Evolutionary conservation across 2,329 filamentous ascomycete species (phyloP), one percentile per base, ranked within the genome.

Genomic region (Cyclaneusma minus): DNA sequence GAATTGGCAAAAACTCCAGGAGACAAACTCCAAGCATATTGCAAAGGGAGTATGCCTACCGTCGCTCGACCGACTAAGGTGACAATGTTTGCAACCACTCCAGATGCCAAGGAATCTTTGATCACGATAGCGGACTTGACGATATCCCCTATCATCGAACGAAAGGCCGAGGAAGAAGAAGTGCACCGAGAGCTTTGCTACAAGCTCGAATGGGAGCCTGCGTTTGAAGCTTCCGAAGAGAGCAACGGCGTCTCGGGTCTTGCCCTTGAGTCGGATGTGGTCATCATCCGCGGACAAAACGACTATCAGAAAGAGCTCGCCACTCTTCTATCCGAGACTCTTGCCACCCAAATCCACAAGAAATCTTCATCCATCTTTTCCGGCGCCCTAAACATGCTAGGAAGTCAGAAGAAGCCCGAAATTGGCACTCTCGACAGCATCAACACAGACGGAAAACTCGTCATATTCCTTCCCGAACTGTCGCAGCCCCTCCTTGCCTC

Each of bases 381-480:
- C n/a, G n/a, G n/a, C n/a, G n/a, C n/a, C n/a, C n/a, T n/a, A n/a
- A n/a, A n/a, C n/a, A n/a, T n/a, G n/a, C n/a, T n/a, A n/a, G n/a
- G n/a, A n/a, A 54, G 47, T 3, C 50, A 50, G 23, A 49, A 37
- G 28, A 38, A 41, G 13, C 47, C 51, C 3, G 44, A 34, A 13
- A 41, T 40, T 5, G 47, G 42, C 32, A 40, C 21, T 3, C 31
- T 55, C 5, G 25, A 45, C 3, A 38, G 33, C 4, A 39, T 47
- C 5, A 32, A 45, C 11, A 33, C 39, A 1, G 32, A 4, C 14
- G 21, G 4, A 28, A 38, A 21, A 8, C 9, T 50, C 4, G 45
- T 55, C 12, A 41, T 66, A 5, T 62, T 60, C 1, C 45, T 66
- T 1, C 37, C 62, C 3, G 62, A 65, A 21, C 39, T 51, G 13